These are phyloP conservation scores for Saururus chinensis DNA, from an alignment of 164 flowering plant genomes.

Conservation along the genomic window DNA sequence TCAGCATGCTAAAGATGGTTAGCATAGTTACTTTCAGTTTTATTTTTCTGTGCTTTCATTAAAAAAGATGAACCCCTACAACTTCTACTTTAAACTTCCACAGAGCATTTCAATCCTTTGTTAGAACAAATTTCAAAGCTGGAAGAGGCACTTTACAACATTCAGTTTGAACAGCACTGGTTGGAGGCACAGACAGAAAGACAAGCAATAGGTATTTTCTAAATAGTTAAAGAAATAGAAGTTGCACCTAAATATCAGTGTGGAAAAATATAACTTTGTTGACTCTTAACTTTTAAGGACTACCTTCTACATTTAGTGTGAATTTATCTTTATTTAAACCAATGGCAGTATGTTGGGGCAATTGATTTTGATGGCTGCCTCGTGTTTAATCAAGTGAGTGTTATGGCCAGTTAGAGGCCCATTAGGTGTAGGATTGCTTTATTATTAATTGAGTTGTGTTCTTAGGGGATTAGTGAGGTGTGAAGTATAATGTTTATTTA, in stretches of 20 bases:
- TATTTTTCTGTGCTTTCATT: neutral
- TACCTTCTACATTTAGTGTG: no score
- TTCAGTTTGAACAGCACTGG: constrained; percentile 98
- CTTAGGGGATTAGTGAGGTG: no score
- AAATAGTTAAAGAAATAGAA: neutral
- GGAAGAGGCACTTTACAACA: constrained; percentile 83
- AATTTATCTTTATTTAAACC: no score
- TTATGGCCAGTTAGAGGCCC: no score
- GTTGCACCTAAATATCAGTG: neutral
- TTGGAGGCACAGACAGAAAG: constrained; percentile 94
- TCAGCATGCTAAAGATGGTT: constrained; percentile 67
- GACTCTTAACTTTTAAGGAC: no score
- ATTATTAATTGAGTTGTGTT: no score
- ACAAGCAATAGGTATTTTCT: constrained; percentile 63
- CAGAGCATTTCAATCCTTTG: constrained; percentile 91
- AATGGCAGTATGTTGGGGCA: no score
- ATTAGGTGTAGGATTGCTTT: no score
- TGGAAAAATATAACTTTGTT: neutral
- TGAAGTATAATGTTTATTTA: no score
- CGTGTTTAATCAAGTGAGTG: no score
- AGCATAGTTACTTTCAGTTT: constrained; percentile 2
- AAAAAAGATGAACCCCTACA: neutral
- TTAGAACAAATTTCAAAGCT: constrained; percentile 72
- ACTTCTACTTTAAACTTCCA: constrained; percentile 7
- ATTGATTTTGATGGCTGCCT: no score